Evolutionary conservation across 1,139 yeast species (phyloP), one percentile per base, ranked within the genome.

Genomic region (Kurtzmaniella quercitrusa): DNA sequence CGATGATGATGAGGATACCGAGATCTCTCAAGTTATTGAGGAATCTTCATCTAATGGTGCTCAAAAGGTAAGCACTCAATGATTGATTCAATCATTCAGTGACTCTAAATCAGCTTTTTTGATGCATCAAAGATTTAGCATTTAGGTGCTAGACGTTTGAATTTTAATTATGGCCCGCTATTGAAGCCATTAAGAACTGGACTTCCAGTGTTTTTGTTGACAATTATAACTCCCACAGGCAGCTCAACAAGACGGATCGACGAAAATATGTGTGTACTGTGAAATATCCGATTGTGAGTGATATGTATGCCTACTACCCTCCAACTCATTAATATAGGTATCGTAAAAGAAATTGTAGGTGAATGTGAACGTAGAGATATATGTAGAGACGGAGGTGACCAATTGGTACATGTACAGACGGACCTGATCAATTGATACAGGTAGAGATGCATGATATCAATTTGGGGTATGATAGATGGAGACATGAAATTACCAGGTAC

Each of bases 1-100:
- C 42, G 73, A 72, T 40, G 78, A 72, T 40, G 78, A 75, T 44
- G 68, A 68, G 10, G 70, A 65, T 31, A 65, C 50, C n/a, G 55
- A 50, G 8, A 47, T 39, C 19, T 48, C 37, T 11, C 31, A 27
- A 3, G 31, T 27, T 27, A 25, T 36, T 19, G 38, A 36, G 19
- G 38, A 16, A 6, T 36, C 38, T 36, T 36, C 38, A 7, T 27
- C 31, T 27, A 27, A 5, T 12, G 31, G 31, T 27, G 31, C n/a
- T 27, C 31, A 27, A 27, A 27, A 27, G 31, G n/a, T n/a, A n/a
- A n/a, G n/a, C n/a, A n/a, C n/a, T n/a, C n/a, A n/a, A n/a, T n/a
- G n/a, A n/a, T n/a, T n/a, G n/a, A n/a, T n/a, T n/a, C n/a, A n/a
- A n/a, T n/a, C n/a, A n/a, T n/a, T 27, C 5, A 27, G 31, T 31